Percentiles rank a stretch among this genome's conserved stretches.
These are phyloP conservation scores for Jackrogersella multiformis DNA, from an alignment of 495 filamentous ascomycete genomes.

Conservation along the genomic window DNA sequence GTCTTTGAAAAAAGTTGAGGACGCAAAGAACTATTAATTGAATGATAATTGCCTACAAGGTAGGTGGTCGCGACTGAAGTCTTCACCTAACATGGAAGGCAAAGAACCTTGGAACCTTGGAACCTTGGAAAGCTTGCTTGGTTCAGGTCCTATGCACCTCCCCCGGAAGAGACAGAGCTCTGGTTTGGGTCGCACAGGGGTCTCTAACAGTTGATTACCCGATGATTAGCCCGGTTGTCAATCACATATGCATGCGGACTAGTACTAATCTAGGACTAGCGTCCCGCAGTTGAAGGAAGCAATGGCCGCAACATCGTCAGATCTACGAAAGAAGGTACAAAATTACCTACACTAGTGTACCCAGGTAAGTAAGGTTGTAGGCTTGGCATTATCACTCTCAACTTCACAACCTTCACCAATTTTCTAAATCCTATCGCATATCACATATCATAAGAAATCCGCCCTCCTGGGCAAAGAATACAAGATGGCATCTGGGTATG, in stretches of 20 bases:
- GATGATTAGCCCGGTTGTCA: slow-evolving; percentile 1
- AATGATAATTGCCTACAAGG: too few relatives aligned
- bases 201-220: not conserved
- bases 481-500: slow-evolving; percentile 45
- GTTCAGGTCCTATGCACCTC: slow-evolving; percentile 2
- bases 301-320: not conserved
- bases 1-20: not conserved
- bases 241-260: not conserved
- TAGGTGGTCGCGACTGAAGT: slow-evolving; percentile 8
- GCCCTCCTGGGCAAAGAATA: slow-evolving; percentile 27
- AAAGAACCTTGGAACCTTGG: not conserved
- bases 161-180: slow-evolving; percentile 23
- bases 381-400: not conserved
- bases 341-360: not conserved
- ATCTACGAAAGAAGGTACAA: slow-evolving; percentile 8
- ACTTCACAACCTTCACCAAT: not conserved
- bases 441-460: slow-evolving; percentile 17
- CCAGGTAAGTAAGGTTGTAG: too few relatives aligned
- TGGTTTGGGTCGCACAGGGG: not conserved
- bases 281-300: not conserved
- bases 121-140: slow-evolving; percentile 4
- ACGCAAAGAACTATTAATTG: not conserved
- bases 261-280: not conserved
- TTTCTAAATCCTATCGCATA: slow-evolving; percentile 14
- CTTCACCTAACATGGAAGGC: not conserved